Base-by-base conservation (phyloP, 495 filamentous ascomycete species). In the Copromyces sp. region DNA sequence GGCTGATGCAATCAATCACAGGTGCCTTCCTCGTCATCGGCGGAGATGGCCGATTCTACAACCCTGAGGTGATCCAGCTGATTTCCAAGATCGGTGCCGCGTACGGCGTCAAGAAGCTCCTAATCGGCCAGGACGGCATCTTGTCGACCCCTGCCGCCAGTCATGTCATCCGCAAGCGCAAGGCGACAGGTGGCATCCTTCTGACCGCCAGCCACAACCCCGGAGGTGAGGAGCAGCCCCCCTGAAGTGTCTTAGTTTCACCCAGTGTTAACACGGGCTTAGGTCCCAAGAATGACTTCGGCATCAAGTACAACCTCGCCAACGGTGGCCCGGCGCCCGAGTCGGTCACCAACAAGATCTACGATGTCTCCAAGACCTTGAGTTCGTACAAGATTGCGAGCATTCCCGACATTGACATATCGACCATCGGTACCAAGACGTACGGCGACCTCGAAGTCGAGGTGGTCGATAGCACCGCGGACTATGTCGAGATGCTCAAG, bases 151-250 rank as follows among this genome's bases (percentile, higher is more conserved):
- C 95, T 3, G 96, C 95, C 71, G 94, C 96, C 73, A 96, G 93
- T 80, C 94, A 99, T 82, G 84, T 99, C 75, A 99, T 99, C 77
- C 89, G 96, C 75, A 93, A 94, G 84, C 88, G 92, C 74, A 91
- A 94, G 80, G 95, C 96, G 40, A 99, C 95, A 47, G 95, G 95
- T 79, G 95, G 95, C 78, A 98, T 99, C 72, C 86, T 99, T 69
- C 84, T 99, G 85, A 99, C 96, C 71, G 95, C 95, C 76, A 97
- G 93, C 81, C 95, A 99, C 86, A 99, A 99, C 83, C 94, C 95
- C 53, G 95, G 95, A 82, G 95, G 94, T 97, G 86, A 82, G 91
- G 86, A 69, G 65, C 32, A 24, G 9, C 41, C 61, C 14, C 38
- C 29, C 35, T 42, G 9, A 4, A 6, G 9, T 37, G 4, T 39